Evolutionary conservation across 805 yeast species (phyloP).

Genomic region (Brettanomyces anomalus): DNA sequence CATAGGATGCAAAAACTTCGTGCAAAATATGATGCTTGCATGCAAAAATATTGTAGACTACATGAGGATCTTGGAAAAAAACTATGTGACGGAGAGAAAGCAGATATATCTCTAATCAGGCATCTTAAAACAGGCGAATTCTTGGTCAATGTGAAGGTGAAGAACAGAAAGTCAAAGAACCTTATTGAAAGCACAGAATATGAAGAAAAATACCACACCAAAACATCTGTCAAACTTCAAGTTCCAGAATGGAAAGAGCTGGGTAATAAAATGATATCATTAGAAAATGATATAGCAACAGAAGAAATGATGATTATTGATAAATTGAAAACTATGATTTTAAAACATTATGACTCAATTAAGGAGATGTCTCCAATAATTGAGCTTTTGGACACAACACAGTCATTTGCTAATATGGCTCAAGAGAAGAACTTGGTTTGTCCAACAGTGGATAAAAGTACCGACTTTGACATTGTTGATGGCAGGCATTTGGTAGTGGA

Average conservation of each 20-base stretch:
- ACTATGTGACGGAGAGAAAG: conserved; percentile 17
- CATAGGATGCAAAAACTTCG: conserved; percentile 11
- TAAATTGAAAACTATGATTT: conserved; percentile 36
- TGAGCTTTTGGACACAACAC: conserved; percentile 64
- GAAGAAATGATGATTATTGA: conserved; percentile 51
- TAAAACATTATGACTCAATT: conserved; percentile 35
- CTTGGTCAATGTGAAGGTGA: conserved; percentile 18
- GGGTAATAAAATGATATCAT: conserved; percentile 37
- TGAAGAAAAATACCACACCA: conserved; percentile 18
- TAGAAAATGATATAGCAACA: conserved; percentile 36
- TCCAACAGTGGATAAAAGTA: conserved; percentile 50
- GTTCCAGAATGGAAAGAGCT: conserved; percentile 43
- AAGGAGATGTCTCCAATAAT: conserved; percentile 37
- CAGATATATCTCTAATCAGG: conserved; percentile 14
- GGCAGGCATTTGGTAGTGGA: conserved; percentile 91
- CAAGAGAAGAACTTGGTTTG: conserved; percentile 55
- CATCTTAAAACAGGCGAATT: conserved; percentile 21
- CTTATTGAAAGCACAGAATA: conserved; percentile 10
- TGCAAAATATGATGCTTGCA: conserved; percentile 11
- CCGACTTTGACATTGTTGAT: conserved; percentile 37
- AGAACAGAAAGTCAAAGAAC: conserved; percentile 15
- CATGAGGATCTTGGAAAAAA: conserved; percentile 6
- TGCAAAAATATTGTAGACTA: conserved; percentile 6
- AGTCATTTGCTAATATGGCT: conserved; percentile 67
- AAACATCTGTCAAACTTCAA: conserved; percentile 26